These are phyloP conservation scores for Stephania cephalantha DNA, from an alignment of 164 flowering plant genomes.

Conservation along the genomic window DNA sequence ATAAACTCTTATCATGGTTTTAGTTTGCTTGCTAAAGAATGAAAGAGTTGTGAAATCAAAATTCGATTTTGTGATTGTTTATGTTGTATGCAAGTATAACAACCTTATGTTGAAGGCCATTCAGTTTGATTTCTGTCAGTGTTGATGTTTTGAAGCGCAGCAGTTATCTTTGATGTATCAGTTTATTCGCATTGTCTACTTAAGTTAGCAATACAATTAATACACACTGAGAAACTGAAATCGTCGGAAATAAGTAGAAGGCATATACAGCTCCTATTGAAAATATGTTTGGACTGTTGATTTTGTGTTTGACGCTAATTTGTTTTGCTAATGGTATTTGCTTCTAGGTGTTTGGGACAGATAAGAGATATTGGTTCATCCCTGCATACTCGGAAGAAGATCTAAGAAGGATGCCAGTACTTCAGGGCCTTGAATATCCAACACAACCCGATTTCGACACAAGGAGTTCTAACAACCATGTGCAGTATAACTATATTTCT, in stretches of 20 bases:
- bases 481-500: background rate
- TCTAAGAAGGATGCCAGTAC: constrained; percentile 68
- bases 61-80: too few species aligned
- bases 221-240: too few species aligned
- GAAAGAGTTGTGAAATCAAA: too few species aligned
- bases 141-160: too few species aligned
- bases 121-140: too few species aligned
- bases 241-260: background rate
- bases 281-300: background rate
- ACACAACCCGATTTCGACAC: constrained; percentile 71
- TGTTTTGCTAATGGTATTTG: background rate
- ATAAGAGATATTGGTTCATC: constrained; percentile 62
- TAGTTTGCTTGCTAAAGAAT: too few species aligned
- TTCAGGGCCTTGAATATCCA: constrained; percentile 94
- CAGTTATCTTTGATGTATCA: too few species aligned
- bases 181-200: too few species aligned
- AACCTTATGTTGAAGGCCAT: too few species aligned
- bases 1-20: too few species aligned
- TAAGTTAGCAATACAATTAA: too few species aligned
- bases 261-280: background rate
- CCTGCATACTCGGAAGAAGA: constrained; percentile 83
- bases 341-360: constrained; percentile 62
- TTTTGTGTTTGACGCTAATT: background rate
- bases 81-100: too few species aligned
- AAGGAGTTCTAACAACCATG: constrained; percentile 48